Evolutionary conservation across 805 yeast genomes (phyloP), one percentile per base, ranked within the genome.

Genomic region (Ogataea wickerhamii): DNA sequence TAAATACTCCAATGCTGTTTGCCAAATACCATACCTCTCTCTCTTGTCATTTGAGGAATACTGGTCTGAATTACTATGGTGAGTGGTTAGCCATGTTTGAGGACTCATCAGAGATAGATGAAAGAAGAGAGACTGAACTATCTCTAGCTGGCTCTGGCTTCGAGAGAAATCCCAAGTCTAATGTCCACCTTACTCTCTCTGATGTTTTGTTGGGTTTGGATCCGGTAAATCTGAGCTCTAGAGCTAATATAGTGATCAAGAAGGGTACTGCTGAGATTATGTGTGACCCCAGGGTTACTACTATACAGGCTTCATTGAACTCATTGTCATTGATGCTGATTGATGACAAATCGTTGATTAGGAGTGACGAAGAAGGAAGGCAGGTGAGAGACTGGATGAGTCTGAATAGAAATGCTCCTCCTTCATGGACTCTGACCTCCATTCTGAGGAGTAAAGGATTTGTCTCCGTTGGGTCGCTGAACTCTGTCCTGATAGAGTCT

Each of bases 151-250:
- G 8, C 12, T 22, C 25, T 8, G 22, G 13, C 14, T 2, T 28
- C 14, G 28, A 37, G 27, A 29, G 33, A 21, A 18, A 18, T 6
- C 17, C 34, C 2, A 51, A 42, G 28, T 18, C 33, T 0, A 51
- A 50, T n/a, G n/a, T 55, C 2, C 55, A 47, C 22, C 40, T 71
- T 20, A 52, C 61, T 1, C 52, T 77, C 18, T 53, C 70, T 10
- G 83, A 83, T 41, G 73, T 82, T 41, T 66, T 76, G 0, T 43
- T 87, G 23, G 84, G 84, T 0, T 52, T 87, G 18, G 71, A 67
- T 19, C 95, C 96, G 0, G 75, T 76, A 6, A 60, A 80, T 37
- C 54, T 87, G 13, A 48, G 52, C 0, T 69, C 82, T n/a, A 78
- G 78, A 43, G 71, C 79, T 0, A 58, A 68, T 5, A 35, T 86